phyloP scores from a whole-genome alignment of 2,329 filamentous ascomycete genomes.

The Neurospora sp. region DNA sequence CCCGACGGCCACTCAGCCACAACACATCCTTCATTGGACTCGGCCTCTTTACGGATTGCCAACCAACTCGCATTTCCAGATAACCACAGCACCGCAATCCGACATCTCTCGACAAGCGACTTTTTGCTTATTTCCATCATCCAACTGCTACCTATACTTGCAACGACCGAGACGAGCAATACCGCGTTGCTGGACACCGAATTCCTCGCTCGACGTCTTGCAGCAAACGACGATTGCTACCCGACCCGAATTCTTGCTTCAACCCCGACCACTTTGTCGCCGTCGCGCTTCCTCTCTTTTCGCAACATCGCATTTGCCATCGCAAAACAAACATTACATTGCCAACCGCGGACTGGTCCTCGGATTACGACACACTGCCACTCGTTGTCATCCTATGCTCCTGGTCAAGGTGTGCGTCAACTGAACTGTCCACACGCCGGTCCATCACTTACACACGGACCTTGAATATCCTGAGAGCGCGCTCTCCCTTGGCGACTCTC shows the following conservation, averaged over 20 bases:
- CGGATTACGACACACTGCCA: background rate
- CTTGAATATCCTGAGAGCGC: slow-evolving; percentile 3
- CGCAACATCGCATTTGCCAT: background rate
- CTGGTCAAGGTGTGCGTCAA: slow-evolving; percentile 7
- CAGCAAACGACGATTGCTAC: background rate
- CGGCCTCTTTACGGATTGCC: background rate
- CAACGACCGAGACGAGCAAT: background rate
- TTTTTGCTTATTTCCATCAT: background rate
- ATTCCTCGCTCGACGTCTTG: background rate
- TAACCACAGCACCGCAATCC: background rate
- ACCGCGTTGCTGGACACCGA: background rate
- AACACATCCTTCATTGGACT: background rate
- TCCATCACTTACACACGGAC: background rate
- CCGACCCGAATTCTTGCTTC: background rate
- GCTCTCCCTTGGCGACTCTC: slow-evolving; percentile 3
- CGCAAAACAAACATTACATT: background rate
- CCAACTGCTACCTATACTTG: background rate
- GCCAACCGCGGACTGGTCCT: background rate
- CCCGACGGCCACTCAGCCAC: background rate
- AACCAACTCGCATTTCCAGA: background rate
- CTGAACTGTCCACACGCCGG: slow-evolving; percentile 12
- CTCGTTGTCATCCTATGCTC: slow-evolving; percentile 7
- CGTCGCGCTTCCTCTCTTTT: background rate
- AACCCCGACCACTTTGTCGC: background rate
- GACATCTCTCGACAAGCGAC: background rate